Conservation (phyloP, 1,284 basidiomycete species). For the Ganoderma boninense region DNA sequence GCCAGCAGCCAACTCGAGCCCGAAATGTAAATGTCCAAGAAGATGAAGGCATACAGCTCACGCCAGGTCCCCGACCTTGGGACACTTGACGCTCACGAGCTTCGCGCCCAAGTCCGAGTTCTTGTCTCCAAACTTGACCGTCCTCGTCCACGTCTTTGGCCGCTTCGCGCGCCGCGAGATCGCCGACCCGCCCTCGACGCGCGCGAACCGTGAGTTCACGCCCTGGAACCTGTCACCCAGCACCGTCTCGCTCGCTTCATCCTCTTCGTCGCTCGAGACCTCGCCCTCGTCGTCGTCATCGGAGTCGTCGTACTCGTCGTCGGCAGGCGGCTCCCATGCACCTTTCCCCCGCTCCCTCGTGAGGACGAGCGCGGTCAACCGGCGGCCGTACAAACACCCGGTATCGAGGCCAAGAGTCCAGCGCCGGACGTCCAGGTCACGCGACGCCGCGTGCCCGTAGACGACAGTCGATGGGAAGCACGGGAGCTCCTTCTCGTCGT, state of each 20-base stretch:
- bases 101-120: slow-evolving; percentile 31
- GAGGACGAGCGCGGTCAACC: slow-evolving; percentile 68
- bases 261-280: slow-evolving; percentile 32
- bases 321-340: neutral
- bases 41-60: neutral
- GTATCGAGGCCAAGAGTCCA: slow-evolving; percentile 86
- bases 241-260: slow-evolving; percentile 25
- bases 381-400: slow-evolving; percentile 76
- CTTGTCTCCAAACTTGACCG: slow-evolving; percentile 38
- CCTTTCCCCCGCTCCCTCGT: slow-evolving; percentile 28
- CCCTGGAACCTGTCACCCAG: slow-evolving; percentile 16
- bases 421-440: slow-evolving; percentile 79
- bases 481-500: slow-evolving; percentile 46
- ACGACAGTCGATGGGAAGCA: slow-evolving; percentile 83
- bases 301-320: slow-evolving; percentile 26
- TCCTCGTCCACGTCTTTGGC: slow-evolving; percentile 33
- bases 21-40: neutral
- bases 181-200: slow-evolving; percentile 24
- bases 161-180: slow-evolving; percentile 15
- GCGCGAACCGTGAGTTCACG: slow-evolving; percentile 25
- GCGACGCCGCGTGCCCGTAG: slow-evolving; percentile 83
- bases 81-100: slow-evolving; percentile 39
- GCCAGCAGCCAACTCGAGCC: neutral
- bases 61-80: slow-evolving; percentile 31
- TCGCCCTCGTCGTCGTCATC: slow-evolving; percentile 39